Base-by-base conservation (phyloP, 495 filamentous ascomycete genomes). In the Xylaria grammica region DNA sequence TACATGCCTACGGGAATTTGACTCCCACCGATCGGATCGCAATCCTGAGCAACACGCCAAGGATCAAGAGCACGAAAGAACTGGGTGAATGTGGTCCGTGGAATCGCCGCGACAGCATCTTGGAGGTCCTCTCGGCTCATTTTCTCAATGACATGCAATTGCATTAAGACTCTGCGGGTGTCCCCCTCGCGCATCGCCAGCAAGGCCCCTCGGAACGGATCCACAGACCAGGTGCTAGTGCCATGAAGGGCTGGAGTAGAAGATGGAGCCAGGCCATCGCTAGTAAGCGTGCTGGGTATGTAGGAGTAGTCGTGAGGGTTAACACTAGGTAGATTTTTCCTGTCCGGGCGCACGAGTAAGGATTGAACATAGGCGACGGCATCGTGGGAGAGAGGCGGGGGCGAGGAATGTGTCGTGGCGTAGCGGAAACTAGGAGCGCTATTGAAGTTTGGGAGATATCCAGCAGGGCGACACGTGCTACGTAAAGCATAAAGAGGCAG, bases 31-130 rank as follows among this genome's bases (percentile, higher is more conserved):
- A 71, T 56, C 11, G 68, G 53, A 40, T 79, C 78, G 10, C 63
- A 53, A n/a, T 74, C 58, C 8, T 22, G 63, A 13, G 71, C 66
- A 9, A 70, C 49, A 27, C 51, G 38, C 0, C 77, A 17, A 0
- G 78, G 77, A 52, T 80, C 77, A 11, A 80, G 52, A 11, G 66
- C 68, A 8, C 74, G 70, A 36, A 80, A 61, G 2, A 80, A 66
- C 34, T 79, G 76, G 13, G 75, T 78, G 59, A 80, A 75, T 3
- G 70, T 72, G 3, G 72, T 71, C 30, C 67, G 63, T 2, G 77
- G 76, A 5, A 79, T 52, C 0, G 30, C 36, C 26, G 45, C 57
- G 17, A 67, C 20, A 26, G 58, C 58, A 9, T 71, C 34, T 8
- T 65, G 63, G 13, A 68, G 26, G 1, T 68, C 65, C 2, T 29